These are phyloP conservation scores for Aspergillus saccharolyticus DNA, from an alignment of 495 filamentous ascomycete species.

Conservation along the genomic window DNA sequence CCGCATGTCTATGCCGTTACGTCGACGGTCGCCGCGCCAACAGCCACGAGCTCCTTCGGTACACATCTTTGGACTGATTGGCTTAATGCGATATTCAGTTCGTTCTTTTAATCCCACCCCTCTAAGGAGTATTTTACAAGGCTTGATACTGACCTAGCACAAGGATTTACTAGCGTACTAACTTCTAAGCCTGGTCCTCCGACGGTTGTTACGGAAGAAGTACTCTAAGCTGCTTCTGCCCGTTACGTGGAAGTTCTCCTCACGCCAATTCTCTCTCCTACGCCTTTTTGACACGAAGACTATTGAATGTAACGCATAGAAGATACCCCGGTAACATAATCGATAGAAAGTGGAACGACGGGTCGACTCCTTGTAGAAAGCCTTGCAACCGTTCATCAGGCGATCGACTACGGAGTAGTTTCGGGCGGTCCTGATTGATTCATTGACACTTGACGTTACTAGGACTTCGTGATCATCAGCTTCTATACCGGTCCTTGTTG, in stretches of 20 bases:
- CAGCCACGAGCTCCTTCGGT: constrained; percentile 12
- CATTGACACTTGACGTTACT: too few relatives aligned
- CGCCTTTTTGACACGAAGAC: not conserved
- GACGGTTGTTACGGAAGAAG: not conserved
- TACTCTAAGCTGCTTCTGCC: not conserved
- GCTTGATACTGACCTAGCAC: too few relatives aligned
- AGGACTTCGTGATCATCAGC: not conserved
- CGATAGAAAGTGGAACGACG: not conserved
- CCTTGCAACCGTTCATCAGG: not conserved
- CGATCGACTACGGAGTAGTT: not conserved
- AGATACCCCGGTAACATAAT: not conserved
- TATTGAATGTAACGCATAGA: not conserved
- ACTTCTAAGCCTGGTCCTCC: not conserved
- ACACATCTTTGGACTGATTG: not conserved
- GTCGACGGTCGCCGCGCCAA: constrained; percentile 14
- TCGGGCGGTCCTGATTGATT: not conserved
- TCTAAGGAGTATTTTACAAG: too few relatives aligned
- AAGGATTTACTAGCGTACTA: not conserved
- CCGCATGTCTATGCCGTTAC: constrained; percentile 10
- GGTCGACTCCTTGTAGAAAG: not conserved
- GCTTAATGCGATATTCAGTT: not conserved
- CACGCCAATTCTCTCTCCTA: not conserved
- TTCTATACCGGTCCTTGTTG: not conserved
- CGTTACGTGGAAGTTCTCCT: not conserved
- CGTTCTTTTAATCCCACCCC: too few relatives aligned